Percentiles rank a stretch among this genome's conserved stretches.
These are phyloP conservation scores for Scutellaria barbata DNA, from an alignment of 257 asterid genomes.

Conservation along the genomic window DNA sequence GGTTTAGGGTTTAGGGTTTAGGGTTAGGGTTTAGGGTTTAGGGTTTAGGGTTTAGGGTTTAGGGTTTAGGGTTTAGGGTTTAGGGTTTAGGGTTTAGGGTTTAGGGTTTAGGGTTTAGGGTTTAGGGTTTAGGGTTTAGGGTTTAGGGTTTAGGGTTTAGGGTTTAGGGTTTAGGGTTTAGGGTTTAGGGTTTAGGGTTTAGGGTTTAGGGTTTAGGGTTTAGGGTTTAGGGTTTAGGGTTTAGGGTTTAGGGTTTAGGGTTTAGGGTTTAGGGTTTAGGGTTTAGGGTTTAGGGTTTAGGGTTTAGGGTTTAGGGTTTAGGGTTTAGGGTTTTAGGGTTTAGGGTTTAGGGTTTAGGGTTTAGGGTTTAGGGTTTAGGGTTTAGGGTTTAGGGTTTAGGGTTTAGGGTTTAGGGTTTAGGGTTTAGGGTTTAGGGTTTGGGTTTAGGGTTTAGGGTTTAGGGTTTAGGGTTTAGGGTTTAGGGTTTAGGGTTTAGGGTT, in stretches of 20 bases:
- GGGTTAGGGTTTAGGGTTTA: neutral
- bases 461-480: neutral
- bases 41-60: neutral
- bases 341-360: no score
- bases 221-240: neutral
- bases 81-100: neutral
- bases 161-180: neutral
- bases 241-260: neutral
- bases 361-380: neutral
- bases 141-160: neutral
- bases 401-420: neutral
- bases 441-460: neutral
- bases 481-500: no score
- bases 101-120: neutral
- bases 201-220: neutral
- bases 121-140: neutral
- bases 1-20: neutral
- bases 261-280: neutral
- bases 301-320: neutral
- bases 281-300: neutral
- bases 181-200: neutral
- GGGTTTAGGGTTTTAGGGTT: neutral
- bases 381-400: neutral
- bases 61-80: neutral
- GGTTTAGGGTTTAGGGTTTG: neutral